Evolutionary conservation across 2,329 filamentous ascomycete genomes (phyloP).

Genomic region (Scedosporium aurantiacum): DNA sequence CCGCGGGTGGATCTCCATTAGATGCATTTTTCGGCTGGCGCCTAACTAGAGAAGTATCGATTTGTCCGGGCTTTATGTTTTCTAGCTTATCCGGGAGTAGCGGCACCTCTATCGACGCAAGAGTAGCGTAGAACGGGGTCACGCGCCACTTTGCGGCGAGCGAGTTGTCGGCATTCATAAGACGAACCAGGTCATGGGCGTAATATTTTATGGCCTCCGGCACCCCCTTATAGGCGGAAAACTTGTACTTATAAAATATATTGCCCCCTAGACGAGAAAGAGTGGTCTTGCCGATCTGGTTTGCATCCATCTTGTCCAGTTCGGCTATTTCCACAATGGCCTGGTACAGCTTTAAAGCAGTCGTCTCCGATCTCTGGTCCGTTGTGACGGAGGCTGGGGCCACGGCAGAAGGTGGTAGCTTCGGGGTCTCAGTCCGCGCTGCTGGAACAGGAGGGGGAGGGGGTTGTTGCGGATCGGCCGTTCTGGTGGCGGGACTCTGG

Average conservation of each 20-base stretch:
- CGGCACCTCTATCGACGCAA: not conserved
- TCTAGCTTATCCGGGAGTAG: not conserved
- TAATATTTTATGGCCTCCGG: not conserved
- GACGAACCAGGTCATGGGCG: not conserved
- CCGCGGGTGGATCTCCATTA: not conserved
- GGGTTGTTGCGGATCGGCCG: no score
- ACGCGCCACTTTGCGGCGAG: not conserved
- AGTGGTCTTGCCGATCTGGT: conserved; percentile 14
- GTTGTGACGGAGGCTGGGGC: not conserved
- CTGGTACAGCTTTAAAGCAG: not conserved
- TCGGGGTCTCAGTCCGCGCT: not conserved
- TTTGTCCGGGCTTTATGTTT: not conserved
- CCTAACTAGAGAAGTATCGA: not conserved
- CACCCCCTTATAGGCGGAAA: conserved; percentile 15
- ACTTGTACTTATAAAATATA: conserved; percentile 22
- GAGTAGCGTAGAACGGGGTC: not conserved
- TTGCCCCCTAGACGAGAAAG: conserved; percentile 14
- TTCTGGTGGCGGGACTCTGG: not conserved
- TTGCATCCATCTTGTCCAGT: not conserved
- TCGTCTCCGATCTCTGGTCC: not conserved
- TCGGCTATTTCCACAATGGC: conserved; percentile 3
- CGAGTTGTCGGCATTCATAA: not conserved
- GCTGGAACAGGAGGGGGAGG: not conserved
- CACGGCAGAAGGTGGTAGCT: not conserved
- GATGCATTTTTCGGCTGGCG: not conserved